Evolutionary conservation across 208 protist genomes (phyloP), one percentile per base, ranked within the genome.

Genomic region (Trypanosoma mega): DNA sequence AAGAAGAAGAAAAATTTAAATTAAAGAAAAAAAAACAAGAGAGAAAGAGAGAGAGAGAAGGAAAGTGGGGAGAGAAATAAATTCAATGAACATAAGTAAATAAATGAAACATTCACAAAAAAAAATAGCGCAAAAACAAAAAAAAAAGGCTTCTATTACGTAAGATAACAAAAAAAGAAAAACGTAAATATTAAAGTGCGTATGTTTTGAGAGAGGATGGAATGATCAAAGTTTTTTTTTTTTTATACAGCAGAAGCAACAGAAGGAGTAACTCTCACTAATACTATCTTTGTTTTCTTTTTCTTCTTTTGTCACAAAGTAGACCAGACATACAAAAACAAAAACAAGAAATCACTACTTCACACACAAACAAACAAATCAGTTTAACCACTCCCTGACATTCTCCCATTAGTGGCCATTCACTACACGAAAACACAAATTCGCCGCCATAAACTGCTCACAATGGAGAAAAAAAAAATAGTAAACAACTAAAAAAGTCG

Each of bases 281-380:
- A 7, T 48, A 21, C 18, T 48, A 23, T 48, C 27, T 5, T 48
- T 48, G 4, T 23, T 48, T 18, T 48, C 27, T 48, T 14, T 48
- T 48, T 48, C 27, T 48, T 23, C 5, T n/a, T 48, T 41, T 14
- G 36, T 41, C 14, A n/a, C 36, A 14, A n/a, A n/a, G n/a, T n/a
- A n/a, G n/a, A n/a, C n/a, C 14, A n/a, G 36, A 44, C 37, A 48
- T 29, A 48, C 21, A 48, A 48, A 48, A 48, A 48, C 44, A 48
- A 2, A 6, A 20, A 23, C 9, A 20, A 14, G 12, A 48, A 2
- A 48, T 29, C 6, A n/a, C 14, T 48, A 5, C n/a, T 24, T 24
- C 18, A 29, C 4, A 48, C 9, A 37, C 31, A 50, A n/a, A 27
- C 55, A 5, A 23, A 31, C 16, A n/a, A 57, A 23, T 27, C 18